Percentiles rank a stretch among this genome's conserved stretches.
These are phyloP conservation scores for Alternaria novae-zelandiae DNA, from an alignment of 2,329 filamentous ascomycete genomes.

Conservation along the genomic window DNA sequence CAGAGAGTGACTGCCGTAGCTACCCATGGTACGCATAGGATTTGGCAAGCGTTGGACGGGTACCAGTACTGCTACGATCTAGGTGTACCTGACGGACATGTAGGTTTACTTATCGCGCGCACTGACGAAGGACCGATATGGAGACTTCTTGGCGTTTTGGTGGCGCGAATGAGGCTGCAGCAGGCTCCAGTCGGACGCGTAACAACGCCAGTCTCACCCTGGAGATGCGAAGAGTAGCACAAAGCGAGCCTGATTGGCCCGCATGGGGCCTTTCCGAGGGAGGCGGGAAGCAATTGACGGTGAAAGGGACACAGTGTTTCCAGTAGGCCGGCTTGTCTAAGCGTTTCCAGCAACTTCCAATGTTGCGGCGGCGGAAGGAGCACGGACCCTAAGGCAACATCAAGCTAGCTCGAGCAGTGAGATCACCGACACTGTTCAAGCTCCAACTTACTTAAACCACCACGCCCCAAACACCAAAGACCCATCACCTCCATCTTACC, in stretches of 20 bases:
- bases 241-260: constrained; percentile 15
- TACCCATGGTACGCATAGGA: not conserved
- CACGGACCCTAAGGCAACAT: constrained; percentile 31
- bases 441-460: constrained; percentile 46
- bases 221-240: constrained; percentile 14
- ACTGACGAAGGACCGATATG: constrained; percentile 5
- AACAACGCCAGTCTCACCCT: constrained; percentile 23
- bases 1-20: not conserved
- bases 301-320: constrained; percentile 29
- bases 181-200: constrained; percentile 34
- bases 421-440: constrained; percentile 34
- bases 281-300: not conserved
- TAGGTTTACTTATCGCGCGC: constrained; percentile 4
- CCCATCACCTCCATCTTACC: constrained; percentile 35
- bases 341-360: constrained; percentile 37
- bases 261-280: not conserved
- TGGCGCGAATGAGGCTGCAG: constrained; percentile 29
- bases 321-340: constrained; percentile 17
- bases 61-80: not conserved
- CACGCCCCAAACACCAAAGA: constrained; percentile 29
- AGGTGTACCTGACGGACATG: not conserved
- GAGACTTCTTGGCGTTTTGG: constrained; percentile 16
- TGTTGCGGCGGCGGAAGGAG: constrained; percentile 36
- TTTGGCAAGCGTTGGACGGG: not conserved
- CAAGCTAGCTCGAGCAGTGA: constrained; percentile 32